Evolutionary conservation across 1,139 yeast species (phyloP).

Genomic region (Geotrichum restrictum): DNA sequence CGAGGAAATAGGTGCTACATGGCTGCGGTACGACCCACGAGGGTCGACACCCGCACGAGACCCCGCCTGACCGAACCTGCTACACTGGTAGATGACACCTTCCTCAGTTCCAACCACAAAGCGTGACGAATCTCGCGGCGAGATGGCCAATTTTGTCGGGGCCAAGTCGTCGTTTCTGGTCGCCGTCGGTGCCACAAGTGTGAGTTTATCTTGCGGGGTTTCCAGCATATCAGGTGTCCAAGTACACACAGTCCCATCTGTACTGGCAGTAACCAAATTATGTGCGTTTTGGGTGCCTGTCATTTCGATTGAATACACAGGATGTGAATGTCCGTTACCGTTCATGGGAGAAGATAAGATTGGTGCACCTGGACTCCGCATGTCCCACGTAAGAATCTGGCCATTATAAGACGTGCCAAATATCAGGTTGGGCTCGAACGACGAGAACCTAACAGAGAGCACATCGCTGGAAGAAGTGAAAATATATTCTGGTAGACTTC

Average conservation of each 20-base stretch:
- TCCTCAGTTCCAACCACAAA: slow-evolving; percentile 48
- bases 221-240: slow-evolving; percentile 49
- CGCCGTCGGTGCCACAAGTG: slow-evolving; percentile 33
- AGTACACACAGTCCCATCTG: slow-evolving; percentile 47
- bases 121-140: slow-evolving; percentile 38
- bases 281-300: slow-evolving; percentile 38
- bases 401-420: slow-evolving; percentile 50
- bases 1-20: slow-evolving; percentile 40
- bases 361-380: slow-evolving; percentile 35
- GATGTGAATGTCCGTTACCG: slow-evolving; percentile 43
- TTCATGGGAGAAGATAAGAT: slow-evolving; percentile 37
- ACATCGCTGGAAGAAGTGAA: slow-evolving; percentile 49
- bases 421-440: slow-evolving; percentile 39
- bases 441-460: slow-evolving; percentile 42
- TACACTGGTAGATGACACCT: slow-evolving; percentile 47
- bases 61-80: slow-evolving; percentile 40
- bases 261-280: slow-evolving; percentile 42
- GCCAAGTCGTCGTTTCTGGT: slow-evolving; percentile 41
- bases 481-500: slow-evolving; percentile 47
- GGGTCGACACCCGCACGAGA: slow-evolving; percentile 38
- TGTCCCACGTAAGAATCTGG: slow-evolving; percentile 47
- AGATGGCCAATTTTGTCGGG: slow-evolving; percentile 39
- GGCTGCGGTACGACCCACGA: slow-evolving; percentile 35
- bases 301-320: slow-evolving; percentile 41
- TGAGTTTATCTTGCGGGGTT: slow-evolving; percentile 40